Evolutionary conservation across 83 land plant species (phyloP).

Genomic region (Picea mariana): DNA sequence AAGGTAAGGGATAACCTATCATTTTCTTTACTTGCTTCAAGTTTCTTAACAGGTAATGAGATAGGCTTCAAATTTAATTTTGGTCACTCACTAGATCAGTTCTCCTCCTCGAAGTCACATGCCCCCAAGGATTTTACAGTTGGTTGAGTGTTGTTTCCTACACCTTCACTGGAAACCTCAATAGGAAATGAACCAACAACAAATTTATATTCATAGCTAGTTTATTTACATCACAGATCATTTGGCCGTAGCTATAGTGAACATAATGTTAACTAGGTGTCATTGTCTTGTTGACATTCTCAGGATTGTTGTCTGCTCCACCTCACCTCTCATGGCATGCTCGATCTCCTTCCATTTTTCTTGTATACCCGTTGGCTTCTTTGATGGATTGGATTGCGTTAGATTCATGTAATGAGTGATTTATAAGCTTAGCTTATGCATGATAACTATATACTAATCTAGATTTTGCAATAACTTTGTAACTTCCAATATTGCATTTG

Average conservation of each 20-base stretch:
- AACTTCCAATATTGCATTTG: constrained; percentile 7
- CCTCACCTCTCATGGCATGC: no score
- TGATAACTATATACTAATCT: neutral
- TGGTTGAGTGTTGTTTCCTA: constrained; percentile 21
- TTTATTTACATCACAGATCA: neutral
- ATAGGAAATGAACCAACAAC: constrained; percentile 15
- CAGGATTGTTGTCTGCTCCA: no score
- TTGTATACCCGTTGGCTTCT: no score
- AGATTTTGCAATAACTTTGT: constrained; percentile 23
- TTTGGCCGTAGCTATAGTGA: neutral
- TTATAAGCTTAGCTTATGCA: neutral
- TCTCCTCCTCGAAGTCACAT: constrained; percentile 26
- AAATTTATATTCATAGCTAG: constrained; percentile 6
- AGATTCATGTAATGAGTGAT: no score
- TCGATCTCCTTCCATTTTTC: no score
- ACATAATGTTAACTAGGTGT: no score
- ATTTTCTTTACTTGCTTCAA: constrained; percentile 28
- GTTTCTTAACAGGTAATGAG: constrained; percentile 56
- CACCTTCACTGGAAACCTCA: constrained; percentile 20
- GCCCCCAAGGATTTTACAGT: constrained; percentile 24
- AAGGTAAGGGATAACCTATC: constrained; percentile 30
- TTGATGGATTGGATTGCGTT: no score
- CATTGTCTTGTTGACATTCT: no score
- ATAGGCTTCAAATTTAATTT: no score
- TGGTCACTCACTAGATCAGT: constrained; percentile 62